Evolutionary conservation across 2,329 filamentous ascomycete species (phyloP).

Genomic region (Fusarium clavum): DNA sequence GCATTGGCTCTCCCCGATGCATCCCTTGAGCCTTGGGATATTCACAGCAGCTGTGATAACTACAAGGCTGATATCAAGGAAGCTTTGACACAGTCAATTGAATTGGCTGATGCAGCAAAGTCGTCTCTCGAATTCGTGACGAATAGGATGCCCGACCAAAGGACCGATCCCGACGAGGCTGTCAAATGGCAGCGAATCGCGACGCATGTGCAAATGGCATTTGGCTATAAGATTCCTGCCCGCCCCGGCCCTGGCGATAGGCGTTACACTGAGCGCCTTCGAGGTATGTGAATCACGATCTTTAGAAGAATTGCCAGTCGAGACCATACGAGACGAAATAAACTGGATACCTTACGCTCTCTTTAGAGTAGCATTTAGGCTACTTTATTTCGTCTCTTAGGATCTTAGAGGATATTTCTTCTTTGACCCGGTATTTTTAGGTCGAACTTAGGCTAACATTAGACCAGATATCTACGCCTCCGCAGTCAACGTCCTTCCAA

Average conservation of each 20-base stretch:
- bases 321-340: not conserved
- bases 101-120: conserved; percentile 9
- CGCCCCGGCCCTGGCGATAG: not conserved
- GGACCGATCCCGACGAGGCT: not conserved
- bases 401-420: no score
- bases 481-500: conserved; percentile 1
- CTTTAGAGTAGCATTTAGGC: not conserved
- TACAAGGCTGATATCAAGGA: conserved; percentile 9
- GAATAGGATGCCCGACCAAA: not conserved
- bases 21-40: conserved; percentile 1
- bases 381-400: not conserved
- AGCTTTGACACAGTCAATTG: conserved; percentile 11
- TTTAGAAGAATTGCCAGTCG: no score
- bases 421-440: no score
- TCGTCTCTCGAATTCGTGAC: not conserved
- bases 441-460: not conserved
- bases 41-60: conserved; percentile 5
- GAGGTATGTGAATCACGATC: not conserved
- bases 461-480: not conserved
- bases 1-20: conserved; percentile 2
- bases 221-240: not conserved
- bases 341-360: not conserved
- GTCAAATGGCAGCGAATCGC: conserved; percentile 1
- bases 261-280: not conserved
- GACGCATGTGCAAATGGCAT: not conserved